Conservation (phyloP, 2,329 filamentous ascomycete genomes). For the Blastomyces silverae region DNA sequence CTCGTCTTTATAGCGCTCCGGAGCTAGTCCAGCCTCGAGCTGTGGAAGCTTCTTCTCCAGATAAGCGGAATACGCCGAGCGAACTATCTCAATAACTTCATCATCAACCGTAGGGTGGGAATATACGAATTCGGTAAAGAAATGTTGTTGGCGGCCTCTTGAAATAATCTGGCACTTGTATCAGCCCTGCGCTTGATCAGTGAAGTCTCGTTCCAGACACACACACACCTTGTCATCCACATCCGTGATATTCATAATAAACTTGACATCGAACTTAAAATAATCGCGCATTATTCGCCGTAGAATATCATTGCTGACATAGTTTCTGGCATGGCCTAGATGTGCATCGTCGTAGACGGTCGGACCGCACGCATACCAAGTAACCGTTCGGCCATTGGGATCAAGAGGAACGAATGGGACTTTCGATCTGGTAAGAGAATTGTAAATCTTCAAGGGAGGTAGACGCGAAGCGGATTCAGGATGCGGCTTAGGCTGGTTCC, state of each 20-base stretch:
- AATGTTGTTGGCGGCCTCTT: conserved; percentile 65
- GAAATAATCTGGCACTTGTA: conserved; percentile 51
- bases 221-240: conserved; percentile 62
- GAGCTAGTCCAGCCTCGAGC: conserved; percentile 40
- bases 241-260: conserved; percentile 91
- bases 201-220: conserved; percentile 14
- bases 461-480: conserved; percentile 32
- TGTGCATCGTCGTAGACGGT: conserved; percentile 79
- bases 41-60: conserved; percentile 61
- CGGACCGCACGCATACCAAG: conserved; percentile 85
- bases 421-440: conserved; percentile 69
- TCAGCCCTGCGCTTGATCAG: background rate
- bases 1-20: conserved; percentile 44
- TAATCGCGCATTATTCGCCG: conserved; percentile 75
- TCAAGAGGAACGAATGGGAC: conserved; percentile 69
- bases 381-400: conserved; percentile 58
- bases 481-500: conserved; percentile 36
- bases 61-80: conserved; percentile 51
- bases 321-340: conserved; percentile 78
- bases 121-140: conserved; percentile 63
- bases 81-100: conserved; percentile 46
- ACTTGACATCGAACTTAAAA: conserved; percentile 73
- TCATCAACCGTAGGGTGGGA: conserved; percentile 41
- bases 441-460: conserved; percentile 66
- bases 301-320: conserved; percentile 84